A percentile compares a stretch with the other conserved stretches of the same genome.
phyloP scores from a whole-genome alignment of 768 basidiomycete genomes.

The Neoboletus brunneissimus region DNA sequence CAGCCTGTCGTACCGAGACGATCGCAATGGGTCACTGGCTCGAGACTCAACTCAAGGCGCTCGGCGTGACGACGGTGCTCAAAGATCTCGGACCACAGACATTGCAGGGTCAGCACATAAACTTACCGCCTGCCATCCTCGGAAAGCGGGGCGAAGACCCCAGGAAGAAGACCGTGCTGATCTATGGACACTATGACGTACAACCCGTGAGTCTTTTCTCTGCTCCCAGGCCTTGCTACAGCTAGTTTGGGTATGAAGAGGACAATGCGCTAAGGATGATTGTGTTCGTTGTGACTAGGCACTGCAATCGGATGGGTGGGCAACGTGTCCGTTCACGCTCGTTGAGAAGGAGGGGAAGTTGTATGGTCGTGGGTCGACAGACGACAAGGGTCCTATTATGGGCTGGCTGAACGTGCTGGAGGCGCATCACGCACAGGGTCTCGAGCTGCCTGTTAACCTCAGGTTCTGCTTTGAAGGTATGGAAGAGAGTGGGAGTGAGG shows the following conservation, averaged over 20 bases:
- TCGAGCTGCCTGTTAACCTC: constrained; percentile 84
- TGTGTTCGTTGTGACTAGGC: constrained; percentile 29
- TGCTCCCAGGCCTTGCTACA: neutral
- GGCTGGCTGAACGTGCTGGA: constrained; percentile 91
- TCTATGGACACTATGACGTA: constrained; percentile 96
- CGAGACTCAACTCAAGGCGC: constrained; percentile 62
- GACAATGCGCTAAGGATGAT: neutral
- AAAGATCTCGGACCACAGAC: constrained; percentile 75
- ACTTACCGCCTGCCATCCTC: constrained; percentile 81
- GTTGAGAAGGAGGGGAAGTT: constrained; percentile 55
- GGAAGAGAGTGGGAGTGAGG: constrained; percentile 94
- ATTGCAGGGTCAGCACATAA: constrained; percentile 66
- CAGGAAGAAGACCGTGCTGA: constrained; percentile 87
- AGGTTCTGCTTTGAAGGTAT: constrained; percentile 94
- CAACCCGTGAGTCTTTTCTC: constrained; percentile 62
- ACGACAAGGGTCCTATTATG: constrained; percentile 88
- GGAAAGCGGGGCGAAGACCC: constrained; percentile 80
- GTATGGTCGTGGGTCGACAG: constrained; percentile 87
- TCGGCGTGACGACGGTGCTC: constrained; percentile 75
- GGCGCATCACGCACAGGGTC: constrained; percentile 65
- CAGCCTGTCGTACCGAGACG: constrained; percentile 69
- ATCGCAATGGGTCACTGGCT: constrained; percentile 86
- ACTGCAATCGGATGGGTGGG: constrained; percentile 74
- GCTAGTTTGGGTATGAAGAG: neutral
- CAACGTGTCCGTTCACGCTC: constrained; percentile 79